Percentiles rank a stretch among this genome's conserved stretches.
Evolutionary conservation across 805 yeast genomes (phyloP).

Genomic region (Metschnikowia aberdeeniae): DNA sequence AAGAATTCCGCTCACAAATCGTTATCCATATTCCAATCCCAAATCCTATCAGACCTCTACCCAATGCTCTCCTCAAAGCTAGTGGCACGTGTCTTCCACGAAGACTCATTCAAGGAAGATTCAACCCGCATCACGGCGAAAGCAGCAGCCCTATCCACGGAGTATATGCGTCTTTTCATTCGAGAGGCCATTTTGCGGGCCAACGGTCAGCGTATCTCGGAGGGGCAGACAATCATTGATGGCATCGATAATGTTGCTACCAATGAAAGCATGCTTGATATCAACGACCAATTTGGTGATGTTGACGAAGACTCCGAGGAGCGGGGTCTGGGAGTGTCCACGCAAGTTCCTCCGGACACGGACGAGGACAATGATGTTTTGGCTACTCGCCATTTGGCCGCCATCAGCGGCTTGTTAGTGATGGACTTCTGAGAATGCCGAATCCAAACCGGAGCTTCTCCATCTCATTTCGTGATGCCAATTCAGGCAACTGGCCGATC

Average conservation of each 20-base stretch:
- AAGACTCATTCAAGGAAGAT: constrained; percentile 43
- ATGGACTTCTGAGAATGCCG: constrained; percentile 43
- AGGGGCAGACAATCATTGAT: constrained; percentile 27
- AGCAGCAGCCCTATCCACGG: constrained; percentile 47
- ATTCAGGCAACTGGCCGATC: too few species aligned
- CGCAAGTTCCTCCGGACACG: constrained; percentile 13
- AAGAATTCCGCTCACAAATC: too few species aligned
- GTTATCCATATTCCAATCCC: background rate
- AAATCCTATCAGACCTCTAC: background rate
- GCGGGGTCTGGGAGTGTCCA: constrained; percentile 14
- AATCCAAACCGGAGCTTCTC: background rate
- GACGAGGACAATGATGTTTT: constrained; percentile 29
- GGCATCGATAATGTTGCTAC: constrained; percentile 29
- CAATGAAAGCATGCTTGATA: constrained; percentile 7
- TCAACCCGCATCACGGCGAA: constrained; percentile 46
- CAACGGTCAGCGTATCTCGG: constrained; percentile 45
- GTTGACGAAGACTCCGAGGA: constrained; percentile 14
- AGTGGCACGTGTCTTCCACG: constrained; percentile 49
- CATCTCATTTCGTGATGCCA: too few species aligned
- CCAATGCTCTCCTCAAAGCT: constrained; percentile 26
- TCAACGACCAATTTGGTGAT: constrained; percentile 8
- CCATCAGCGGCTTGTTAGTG: constrained; percentile 53
- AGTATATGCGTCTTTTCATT: constrained; percentile 53
- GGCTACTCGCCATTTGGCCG: constrained; percentile 52
- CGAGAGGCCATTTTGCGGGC: constrained; percentile 57